Conservation (phyloP, 495 filamentous ascomycete genomes). For the Hypoxylon fuscum region DNA sequence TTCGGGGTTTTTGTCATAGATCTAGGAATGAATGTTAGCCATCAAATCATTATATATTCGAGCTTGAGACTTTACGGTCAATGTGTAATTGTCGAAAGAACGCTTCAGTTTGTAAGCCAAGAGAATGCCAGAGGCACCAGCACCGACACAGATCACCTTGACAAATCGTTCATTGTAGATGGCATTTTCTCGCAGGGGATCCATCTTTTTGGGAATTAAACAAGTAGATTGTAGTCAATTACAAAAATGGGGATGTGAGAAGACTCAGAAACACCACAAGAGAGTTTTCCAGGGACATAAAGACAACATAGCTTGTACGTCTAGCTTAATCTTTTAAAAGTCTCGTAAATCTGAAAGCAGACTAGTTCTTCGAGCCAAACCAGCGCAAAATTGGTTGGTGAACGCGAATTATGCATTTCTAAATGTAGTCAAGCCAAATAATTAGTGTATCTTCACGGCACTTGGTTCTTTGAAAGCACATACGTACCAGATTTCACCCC, state of each 20-base stretch:
- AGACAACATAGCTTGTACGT: not conserved
- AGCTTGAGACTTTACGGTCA: conserved; percentile 10
- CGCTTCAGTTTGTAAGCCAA: conserved; percentile 46
- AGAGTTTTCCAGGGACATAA: not conserved
- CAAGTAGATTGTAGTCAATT: conserved; percentile 1
- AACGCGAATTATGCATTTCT: not conserved
- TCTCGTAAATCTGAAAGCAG: no score
- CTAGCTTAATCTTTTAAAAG: not conserved
- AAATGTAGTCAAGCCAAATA: not conserved
- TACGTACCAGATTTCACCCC: no score
- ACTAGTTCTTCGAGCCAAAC: no score
- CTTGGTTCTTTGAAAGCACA: not conserved
- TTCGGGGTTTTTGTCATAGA: conserved; percentile 40
- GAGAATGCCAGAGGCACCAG: conserved; percentile 50
- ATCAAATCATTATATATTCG: not conserved
- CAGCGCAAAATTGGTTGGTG: not conserved
- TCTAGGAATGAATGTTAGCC: conserved; percentile 1
- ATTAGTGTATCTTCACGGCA: not conserved
- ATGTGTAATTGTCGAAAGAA: conserved; percentile 33
- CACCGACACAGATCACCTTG: conserved; percentile 52
- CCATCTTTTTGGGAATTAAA: conserved; percentile 5
- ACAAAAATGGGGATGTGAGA: not conserved
- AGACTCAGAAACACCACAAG: not conserved
- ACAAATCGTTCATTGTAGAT: conserved; percentile 45
- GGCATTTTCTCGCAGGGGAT: conserved; percentile 26